Base-by-base conservation (phyloP, 805 yeast genomes). In the Wickerhamomyces bisporus region DNA sequence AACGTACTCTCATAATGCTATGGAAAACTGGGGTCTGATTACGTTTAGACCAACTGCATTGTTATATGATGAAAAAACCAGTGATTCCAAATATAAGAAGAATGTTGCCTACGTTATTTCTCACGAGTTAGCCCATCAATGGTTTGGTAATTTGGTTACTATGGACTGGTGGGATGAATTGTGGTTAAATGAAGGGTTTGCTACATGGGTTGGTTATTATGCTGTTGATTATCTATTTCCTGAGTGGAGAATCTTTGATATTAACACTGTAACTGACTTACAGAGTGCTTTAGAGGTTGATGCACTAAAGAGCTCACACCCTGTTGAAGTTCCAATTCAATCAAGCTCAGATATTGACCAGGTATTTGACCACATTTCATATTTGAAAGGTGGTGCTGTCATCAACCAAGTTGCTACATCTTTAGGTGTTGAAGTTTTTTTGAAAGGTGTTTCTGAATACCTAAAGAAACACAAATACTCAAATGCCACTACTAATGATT, bases 161-260 rank as follows among this genome's bases (percentile, higher is more conserved):
- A 85, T 85, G 94, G 88, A 84, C 53, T 85, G 87, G 81, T 85
- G 95, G 95, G 86, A 83, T 61, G 91, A 86, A 45, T 71, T 85
- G 49, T 85, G 93, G 91, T 71, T 85, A 50, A 85, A 85, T 57
- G 95, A 85, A 64, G 91, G 93, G 24, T 86, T 84, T 52, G 95
- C 95, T 30, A 85, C 94, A 33, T 85, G 91, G 86, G 83, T 82
- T 76, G 85, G 91, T 5, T 82, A 87, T 83, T 80, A 77, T 53
- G 84, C 89, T 4, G 75, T 85, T 57, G 80, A 83, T 60, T 61
- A 77, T 29, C 65, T 83, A 47, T 77, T 73, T 60, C 93, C 93
- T 17, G 86, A 81, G 47, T 85, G 93, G 91, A 79, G 80, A 54
- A 87, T 82, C 23, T 85, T 85, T 80, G 85, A 86, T 58, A 71